Percentiles rank a stretch among this genome's conserved stretches.
These are phyloP conservation scores for Solanum hybrid DNA, from an alignment of 305 asterid species.

Conservation along the genomic window DNA sequence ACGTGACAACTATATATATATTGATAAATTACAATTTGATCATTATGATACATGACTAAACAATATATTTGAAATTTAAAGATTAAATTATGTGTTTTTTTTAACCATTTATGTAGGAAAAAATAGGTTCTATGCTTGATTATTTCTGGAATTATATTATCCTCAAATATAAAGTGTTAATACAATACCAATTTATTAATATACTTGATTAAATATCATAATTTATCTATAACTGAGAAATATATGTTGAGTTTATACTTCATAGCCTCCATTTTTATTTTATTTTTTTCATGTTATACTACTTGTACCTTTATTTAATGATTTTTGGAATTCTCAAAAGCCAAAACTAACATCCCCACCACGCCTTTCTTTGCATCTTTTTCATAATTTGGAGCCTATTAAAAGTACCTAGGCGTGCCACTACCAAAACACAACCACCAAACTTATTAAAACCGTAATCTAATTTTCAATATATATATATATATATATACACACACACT, in stretches of 20 bases:
- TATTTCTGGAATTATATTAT: no score
- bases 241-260: background rate
- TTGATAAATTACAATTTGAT: background rate
- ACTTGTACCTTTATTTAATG: background rate
- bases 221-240: background rate
- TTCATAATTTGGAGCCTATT: conserved; percentile 19
- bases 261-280: background rate
- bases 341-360: background rate
- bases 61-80: background rate
- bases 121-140: background rate
- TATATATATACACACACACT: no score
- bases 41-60: background rate
- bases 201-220: background rate
- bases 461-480: background rate
- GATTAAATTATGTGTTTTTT: no score
- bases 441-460: background rate
- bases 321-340: conserved; percentile 1
- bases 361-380: background rate
- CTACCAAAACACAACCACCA: conserved; percentile 22
- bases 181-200: background rate
- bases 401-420: conserved; percentile 27
- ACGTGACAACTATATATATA: background rate
- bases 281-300: background rate
- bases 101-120: background rate
- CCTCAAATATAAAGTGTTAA: background rate